Evolutionary conservation across 306 rosid species (phyloP), one percentile per base, ranked within the genome.

Genomic region (Ochetophila trinervis): DNA sequence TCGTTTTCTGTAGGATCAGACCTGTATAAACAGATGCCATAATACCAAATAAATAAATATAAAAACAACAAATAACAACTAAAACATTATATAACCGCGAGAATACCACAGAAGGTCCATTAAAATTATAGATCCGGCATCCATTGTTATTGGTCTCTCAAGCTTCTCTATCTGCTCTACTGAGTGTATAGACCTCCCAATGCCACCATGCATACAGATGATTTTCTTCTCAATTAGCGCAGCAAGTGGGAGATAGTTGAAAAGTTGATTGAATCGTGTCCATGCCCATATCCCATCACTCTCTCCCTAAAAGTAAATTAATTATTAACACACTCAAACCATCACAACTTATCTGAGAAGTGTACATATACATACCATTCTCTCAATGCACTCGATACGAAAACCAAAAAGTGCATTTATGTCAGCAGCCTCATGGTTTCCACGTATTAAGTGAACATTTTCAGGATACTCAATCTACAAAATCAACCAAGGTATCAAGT

Each of bases 341-440:
- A 65, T 23, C 34, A 72, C 56, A 47, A 74, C 36, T 42, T 50
- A 83, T 70, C 62, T 60, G 55, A 35, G 51, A 63, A 69, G 79
- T 57, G 56, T 50, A 50, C 42, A 72, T 65, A 53, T 50, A 57
- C 68, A 17, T 88, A 94, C 99, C 99, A 94, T 94, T 88, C 99
- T 83, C 84, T 94, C 99, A 60, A 94, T 90, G 90, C 99, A 94
- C 82, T 94, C 99, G 62, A 94, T 85, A 64, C 99, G 99, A 76
- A 94, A 94, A 60, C 99, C 99, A 85, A 94, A 94, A 18, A 94
- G 88, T 50, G 99, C 99, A 83, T 94, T 94, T 78, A 94, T 93
- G 82, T 93, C 99, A 40, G 99, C 99, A 49, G 99, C 99, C 88
- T 93, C 99, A 66, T 93, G 99, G 79, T 94, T 94, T 79, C 99